These are phyloP conservation scores for Cutaneotrichosporon cyanovorans DNA, from an alignment of 1,284 basidiomycete genomes.

Conservation along the genomic window DNA sequence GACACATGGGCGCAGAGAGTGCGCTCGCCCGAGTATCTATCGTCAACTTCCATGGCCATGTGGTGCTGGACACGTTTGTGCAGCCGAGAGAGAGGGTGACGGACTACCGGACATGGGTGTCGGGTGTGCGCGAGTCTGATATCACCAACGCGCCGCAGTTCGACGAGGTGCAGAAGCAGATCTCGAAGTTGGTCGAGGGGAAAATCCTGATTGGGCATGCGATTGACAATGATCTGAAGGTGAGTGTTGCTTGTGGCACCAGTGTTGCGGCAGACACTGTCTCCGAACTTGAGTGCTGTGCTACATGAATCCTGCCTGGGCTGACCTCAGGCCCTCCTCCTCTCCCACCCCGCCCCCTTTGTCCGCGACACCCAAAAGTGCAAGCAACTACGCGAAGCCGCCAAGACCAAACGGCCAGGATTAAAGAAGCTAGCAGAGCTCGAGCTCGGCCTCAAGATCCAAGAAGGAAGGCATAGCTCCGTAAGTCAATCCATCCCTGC, in stretches of 20 bases:
- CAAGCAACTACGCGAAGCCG: conserved; percentile 48
- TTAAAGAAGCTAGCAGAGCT: conserved; percentile 74
- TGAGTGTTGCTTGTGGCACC: too few relatives aligned
- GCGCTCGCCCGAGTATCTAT: conserved; percentile 83
- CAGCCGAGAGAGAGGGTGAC: conserved; percentile 79
- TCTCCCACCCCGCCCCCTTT: conserved; percentile 75
- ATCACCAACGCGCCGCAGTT: conserved; percentile 74
- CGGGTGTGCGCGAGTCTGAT: conserved; percentile 72
- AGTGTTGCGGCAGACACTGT: too few relatives aligned
- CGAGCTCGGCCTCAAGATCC: conserved; percentile 76
- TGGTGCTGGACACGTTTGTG: conserved; percentile 80
- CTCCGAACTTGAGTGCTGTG: neutral
- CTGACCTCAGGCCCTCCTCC: conserved; percentile 61
- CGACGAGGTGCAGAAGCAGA: conserved; percentile 68
- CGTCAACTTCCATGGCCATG: conserved; percentile 80
- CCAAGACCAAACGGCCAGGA: conserved; percentile 60
- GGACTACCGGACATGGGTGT: conserved; percentile 88
- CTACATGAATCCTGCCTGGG: neutral
- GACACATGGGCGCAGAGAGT: conserved; percentile 68
- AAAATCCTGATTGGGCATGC: conserved; percentile 90
- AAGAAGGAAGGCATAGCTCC: conserved; percentile 78
- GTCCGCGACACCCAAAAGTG: conserved; percentile 76
- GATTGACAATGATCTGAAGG: conserved; percentile 83
- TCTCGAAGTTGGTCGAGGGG: conserved; percentile 70
- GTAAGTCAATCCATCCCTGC: conserved; percentile 53